Evolutionary conservation across 2,329 filamentous ascomycete species (phyloP).

Genomic region (Beauveria brongniartii): DNA sequence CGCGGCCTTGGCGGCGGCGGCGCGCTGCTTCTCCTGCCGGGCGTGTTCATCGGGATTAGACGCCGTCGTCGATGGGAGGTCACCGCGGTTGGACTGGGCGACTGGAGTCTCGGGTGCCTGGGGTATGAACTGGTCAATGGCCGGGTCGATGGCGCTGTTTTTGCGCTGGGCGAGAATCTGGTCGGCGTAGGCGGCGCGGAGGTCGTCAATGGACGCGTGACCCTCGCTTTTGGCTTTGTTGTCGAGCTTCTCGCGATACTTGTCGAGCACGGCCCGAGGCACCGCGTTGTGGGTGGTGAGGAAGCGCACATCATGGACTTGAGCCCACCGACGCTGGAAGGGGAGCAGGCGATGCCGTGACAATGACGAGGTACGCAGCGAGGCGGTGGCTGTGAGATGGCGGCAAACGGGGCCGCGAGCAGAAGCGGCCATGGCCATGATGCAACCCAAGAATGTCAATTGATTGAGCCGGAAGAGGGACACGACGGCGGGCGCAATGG

Average conservation of each 20-base stretch:
- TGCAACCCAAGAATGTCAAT: not conserved
- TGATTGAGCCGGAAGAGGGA: not conserved
- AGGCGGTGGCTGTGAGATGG: constrained; percentile 29
- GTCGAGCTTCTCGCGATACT: constrained; percentile 80
- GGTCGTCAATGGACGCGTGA: constrained; percentile 59
- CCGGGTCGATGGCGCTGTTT: constrained; percentile 50
- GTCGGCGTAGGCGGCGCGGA: constrained; percentile 77
- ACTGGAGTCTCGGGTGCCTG: constrained; percentile 28
- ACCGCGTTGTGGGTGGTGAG: constrained; percentile 64
- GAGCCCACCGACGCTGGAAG: constrained; percentile 76
- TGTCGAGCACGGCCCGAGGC: constrained; percentile 63
- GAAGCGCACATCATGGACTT: constrained; percentile 87
- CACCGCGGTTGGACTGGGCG: constrained; percentile 26
- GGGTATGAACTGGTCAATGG: constrained; percentile 23
- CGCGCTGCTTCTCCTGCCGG: constrained; percentile 4
- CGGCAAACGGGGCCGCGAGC: constrained; percentile 41
- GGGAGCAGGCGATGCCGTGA: constrained; percentile 21
- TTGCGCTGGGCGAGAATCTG: constrained; percentile 68
- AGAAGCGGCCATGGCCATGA: constrained; percentile 18
- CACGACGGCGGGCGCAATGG: not conserved
- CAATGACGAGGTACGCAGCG: constrained; percentile 15
- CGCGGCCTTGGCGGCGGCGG: constrained; percentile 1
- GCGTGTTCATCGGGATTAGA: constrained; percentile 14
- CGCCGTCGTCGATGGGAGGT: constrained; percentile 21
- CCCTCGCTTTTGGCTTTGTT: constrained; percentile 70